A percentile compares a stretch with the other conserved stretches of the same genome.
phyloP scores from a whole-genome alignment of 2,329 filamentous ascomycete species.

The Curvularia hawaiiensis region DNA sequence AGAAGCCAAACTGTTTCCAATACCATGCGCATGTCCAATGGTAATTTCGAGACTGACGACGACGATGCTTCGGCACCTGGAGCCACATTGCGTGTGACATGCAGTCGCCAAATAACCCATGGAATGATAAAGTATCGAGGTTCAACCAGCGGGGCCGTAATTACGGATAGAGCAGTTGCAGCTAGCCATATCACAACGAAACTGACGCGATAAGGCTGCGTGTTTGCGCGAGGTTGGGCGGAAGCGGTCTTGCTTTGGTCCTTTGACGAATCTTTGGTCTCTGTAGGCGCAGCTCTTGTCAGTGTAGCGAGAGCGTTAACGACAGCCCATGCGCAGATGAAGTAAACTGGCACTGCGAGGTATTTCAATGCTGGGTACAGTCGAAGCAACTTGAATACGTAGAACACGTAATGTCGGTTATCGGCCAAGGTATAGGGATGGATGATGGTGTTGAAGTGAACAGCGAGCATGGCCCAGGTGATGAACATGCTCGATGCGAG shows the following conservation, averaged over 20 bases:
- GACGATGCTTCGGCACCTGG: constrained; percentile 13
- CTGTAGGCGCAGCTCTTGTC: constrained; percentile 27
- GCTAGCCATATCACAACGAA: constrained; percentile 68
- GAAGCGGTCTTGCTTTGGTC: constrained; percentile 8
- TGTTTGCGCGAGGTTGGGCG: constrained; percentile 6
- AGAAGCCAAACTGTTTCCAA: constrained; percentile 74
- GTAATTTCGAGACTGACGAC: constrained; percentile 1
- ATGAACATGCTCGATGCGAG: constrained; percentile 43
- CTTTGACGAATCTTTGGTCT: constrained; percentile 1
- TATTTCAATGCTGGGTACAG: constrained; percentile 69
- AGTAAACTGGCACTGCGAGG: constrained; percentile 71
- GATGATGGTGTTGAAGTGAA: constrained; percentile 87
- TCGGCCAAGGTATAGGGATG: constrained; percentile 97
- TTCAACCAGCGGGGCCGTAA: constrained; percentile 91
- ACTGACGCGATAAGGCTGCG: constrained; percentile 34
- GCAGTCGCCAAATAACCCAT: constrained; percentile 89
- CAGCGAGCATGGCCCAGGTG: constrained; percentile 52
- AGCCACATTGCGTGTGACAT: constrained; percentile 62
- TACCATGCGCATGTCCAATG: constrained; percentile 53
- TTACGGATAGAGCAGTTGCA: constrained; percentile 75
- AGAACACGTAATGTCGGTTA: constrained; percentile 97
- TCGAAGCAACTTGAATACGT: constrained; percentile 84
- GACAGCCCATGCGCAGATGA: constrained; percentile 69
- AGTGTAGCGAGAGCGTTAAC: constrained; percentile 63
- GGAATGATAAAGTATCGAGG: constrained; percentile 95